These are phyloP conservation scores for Cutaneotrichosporon sp. DNA, from an alignment of 1,284 basidiomycete genomes.

Conservation along the genomic window DNA sequence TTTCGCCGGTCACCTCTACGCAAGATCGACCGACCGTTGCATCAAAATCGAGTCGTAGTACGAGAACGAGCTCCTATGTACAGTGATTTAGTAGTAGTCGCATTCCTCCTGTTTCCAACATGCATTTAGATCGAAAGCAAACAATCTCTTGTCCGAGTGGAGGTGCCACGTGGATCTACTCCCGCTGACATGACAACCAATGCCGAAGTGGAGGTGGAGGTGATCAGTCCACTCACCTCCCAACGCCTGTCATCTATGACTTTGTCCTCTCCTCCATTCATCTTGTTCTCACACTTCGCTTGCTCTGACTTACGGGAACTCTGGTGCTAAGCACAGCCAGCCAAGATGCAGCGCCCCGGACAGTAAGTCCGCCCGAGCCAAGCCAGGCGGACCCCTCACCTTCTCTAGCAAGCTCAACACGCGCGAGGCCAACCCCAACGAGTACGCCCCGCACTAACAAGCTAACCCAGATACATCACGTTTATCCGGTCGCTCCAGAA, in stretches of 20 bases:
- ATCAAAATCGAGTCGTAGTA: slow-evolving; percentile 7
- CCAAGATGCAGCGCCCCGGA: slow-evolving; percentile 26
- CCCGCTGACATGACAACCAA: not conserved
- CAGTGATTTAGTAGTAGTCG: slow-evolving; percentile 6
- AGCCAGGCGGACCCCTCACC: not conserved
- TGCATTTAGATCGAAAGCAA: slow-evolving; percentile 6
- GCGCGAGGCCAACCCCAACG: slow-evolving; percentile 48
- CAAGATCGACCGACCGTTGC: not conserved
- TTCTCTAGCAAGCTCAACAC: slow-evolving; percentile 43
- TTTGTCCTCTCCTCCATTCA: slow-evolving; percentile 10
- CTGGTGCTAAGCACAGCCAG: not conserved
- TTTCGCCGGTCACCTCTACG: not conserved
- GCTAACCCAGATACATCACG: slow-evolving; percentile 40
- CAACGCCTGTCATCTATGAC: not conserved
- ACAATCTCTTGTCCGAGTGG: not conserved
- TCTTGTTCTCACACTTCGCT: not conserved
- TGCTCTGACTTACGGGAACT: not conserved
- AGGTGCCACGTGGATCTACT: not conserved
- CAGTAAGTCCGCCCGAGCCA: slow-evolving; percentile 12
- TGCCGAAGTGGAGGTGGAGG: slow-evolving; percentile 7
- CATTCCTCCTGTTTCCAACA: slow-evolving; percentile 4
- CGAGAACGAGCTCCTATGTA: slow-evolving; percentile 1
- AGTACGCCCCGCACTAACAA: slow-evolving; percentile 20
- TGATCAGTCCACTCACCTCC: slow-evolving; percentile 6
- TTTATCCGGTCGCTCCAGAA: slow-evolving; percentile 44